Evolutionary conservation across 1,139 yeast genomes (phyloP).

Genomic region (Scheffersomyces insectosa): DNA sequence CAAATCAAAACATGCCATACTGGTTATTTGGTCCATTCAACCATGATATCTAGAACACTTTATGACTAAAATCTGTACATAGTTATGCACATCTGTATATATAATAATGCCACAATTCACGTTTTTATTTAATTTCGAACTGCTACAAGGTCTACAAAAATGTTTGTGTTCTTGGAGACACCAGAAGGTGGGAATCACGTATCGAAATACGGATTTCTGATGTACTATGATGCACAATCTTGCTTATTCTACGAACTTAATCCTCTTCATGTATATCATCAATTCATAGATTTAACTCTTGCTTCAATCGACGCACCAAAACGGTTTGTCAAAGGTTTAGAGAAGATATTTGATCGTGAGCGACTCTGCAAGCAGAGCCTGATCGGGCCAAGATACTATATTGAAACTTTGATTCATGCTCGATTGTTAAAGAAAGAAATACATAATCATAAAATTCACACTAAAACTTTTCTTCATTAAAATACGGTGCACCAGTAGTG

Average conservation of each 20-base stretch:
- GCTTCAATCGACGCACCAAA: conserved; percentile 45
- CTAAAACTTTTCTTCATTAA: conserved; percentile 1
- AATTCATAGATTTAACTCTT: conserved; percentile 16
- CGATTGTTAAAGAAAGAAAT: conserved; percentile 6
- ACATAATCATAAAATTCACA: neutral
- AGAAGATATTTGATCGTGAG: conserved; percentile 36
- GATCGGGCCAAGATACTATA: conserved; percentile 22
- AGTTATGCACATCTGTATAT: no score
- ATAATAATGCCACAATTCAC: no score
- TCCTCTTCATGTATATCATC: conserved; percentile 11
- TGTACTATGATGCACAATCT: conserved; percentile 53
- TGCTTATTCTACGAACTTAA: conserved; percentile 4
- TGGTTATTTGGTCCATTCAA: no score
- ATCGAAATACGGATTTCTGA: conserved; percentile 24
- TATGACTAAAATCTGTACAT: no score
- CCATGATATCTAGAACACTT: no score
- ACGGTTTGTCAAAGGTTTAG: conserved; percentile 38
- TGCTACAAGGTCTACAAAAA: conserved; percentile 7
- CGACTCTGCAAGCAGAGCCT: conserved; percentile 10
- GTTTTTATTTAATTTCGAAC: no score
- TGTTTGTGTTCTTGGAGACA: conserved; percentile 57
- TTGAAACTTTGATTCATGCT: conserved; percentile 3
- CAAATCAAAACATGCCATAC: neutral
- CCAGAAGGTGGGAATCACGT: conserved; percentile 32
- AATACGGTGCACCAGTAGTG: neutral